phyloP scores from a whole-genome alignment of 352 stramenopile species.

The Phytophthora crassamura region DNA sequence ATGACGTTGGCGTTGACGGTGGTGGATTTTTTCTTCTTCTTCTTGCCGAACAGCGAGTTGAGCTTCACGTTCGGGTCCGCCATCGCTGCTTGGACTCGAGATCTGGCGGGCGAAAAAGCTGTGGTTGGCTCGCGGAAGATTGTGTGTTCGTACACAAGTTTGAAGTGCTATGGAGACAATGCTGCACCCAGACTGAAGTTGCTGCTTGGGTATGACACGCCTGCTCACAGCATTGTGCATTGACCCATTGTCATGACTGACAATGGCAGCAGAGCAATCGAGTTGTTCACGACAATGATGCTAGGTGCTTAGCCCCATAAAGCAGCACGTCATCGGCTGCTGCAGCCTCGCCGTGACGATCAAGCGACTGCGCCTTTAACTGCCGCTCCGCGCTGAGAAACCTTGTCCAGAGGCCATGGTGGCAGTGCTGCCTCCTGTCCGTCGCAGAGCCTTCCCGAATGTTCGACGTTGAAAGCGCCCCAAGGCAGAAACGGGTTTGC shows the following conservation, averaged over 20 bases:
- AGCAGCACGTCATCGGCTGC: too few species aligned
- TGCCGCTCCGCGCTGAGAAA: not conserved
- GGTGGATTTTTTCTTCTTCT: slow-evolving; percentile 85
- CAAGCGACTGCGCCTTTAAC: too few species aligned
- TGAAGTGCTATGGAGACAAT: too few species aligned
- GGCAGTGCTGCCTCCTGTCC: not conserved
- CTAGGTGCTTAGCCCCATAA: too few species aligned
- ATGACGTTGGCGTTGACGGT: slow-evolving; percentile 84
- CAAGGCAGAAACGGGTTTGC: slow-evolving; percentile 19
- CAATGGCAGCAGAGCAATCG: too few species aligned
- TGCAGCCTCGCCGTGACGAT: too few species aligned
- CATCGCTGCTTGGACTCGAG: slow-evolving; percentile 20
- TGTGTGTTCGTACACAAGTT: too few species aligned
- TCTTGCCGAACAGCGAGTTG: slow-evolving; percentile 87
- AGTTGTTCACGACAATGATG: too few species aligned
- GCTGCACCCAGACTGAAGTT: too few species aligned
- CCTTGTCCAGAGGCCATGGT: not conserved
- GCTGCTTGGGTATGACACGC: too few species aligned
- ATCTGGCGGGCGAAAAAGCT: slow-evolving; percentile 17
- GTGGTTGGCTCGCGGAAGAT: slow-evolving; percentile 10
- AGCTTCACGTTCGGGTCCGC: slow-evolving; percentile 72
- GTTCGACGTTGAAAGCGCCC: slow-evolving; percentile 26
- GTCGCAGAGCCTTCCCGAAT: slow-evolving; percentile 22
- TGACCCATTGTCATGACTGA: too few species aligned
- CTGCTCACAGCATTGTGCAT: too few species aligned